Conservation (phyloP, 768 basidiomycete species). For the Infundibulicybe gibba region DNA sequence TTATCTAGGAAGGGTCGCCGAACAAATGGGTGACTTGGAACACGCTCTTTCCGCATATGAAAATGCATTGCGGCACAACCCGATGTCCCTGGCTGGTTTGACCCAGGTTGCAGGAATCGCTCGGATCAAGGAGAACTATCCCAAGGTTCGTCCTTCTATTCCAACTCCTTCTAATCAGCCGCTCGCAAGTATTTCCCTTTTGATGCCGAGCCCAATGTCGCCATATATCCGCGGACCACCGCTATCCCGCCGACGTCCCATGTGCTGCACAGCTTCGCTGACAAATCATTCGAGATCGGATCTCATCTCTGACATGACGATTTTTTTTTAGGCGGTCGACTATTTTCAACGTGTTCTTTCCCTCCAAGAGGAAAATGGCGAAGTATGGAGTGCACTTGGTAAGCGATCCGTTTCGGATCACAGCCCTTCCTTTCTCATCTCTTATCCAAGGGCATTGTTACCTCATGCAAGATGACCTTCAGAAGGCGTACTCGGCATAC, state of each 20-base stretch:
- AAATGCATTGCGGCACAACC: slow-evolving; percentile 92
- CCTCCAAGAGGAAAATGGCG: slow-evolving; percentile 94
- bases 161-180: slow-evolving; percentile 12
- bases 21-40: slow-evolving; percentile 93
- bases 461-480: slow-evolving; percentile 98
- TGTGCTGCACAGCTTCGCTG: slow-evolving; percentile 24
- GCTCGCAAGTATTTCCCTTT: slow-evolving; percentile 7
- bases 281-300: slow-evolving; percentile 17
- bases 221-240: slow-evolving; percentile 32
- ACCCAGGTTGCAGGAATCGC: slow-evolving; percentile 95
- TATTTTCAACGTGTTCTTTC: slow-evolving; percentile 92
- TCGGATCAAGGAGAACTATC: slow-evolving; percentile 96
- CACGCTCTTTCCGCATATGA: slow-evolving; percentile 93
- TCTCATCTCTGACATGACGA: slow-evolving; percentile 25
- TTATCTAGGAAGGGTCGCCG: slow-evolving; percentile 83
- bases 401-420: slow-evolving; percentile 19
- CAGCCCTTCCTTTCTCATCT: slow-evolving; percentile 11
- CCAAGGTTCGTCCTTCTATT: slow-evolving; percentile 63
- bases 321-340: slow-evolving; percentile 77
- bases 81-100: slow-evolving; percentile 84
- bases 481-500: slow-evolving; percentile 97
- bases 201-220: slow-evolving; percentile 19
- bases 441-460: slow-evolving; percentile 80
- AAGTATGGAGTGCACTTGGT: slow-evolving; percentile 98
- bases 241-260: slow-evolving; percentile 19